Conservation (phyloP, 1,139 yeast species). For the Debaryomyces psychrophilus region DNA sequence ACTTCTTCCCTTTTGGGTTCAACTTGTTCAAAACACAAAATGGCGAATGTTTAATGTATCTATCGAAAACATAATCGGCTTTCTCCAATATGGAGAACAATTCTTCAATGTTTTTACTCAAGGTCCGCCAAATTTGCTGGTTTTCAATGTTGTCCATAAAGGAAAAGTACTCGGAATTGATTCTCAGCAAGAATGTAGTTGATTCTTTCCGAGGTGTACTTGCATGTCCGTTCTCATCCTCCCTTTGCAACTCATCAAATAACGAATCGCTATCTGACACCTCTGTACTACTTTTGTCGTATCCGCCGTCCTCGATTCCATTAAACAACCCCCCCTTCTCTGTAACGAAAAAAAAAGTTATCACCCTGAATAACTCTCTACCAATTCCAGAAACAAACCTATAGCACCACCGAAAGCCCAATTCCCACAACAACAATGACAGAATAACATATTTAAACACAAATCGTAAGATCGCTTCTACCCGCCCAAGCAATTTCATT, state of each 20-base stretch:
- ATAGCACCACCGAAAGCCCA: conserved; percentile 9
- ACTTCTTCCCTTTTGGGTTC: conserved; percentile 8
- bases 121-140: not conserved
- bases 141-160: not conserved
- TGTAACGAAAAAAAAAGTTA: not conserved
- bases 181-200: not conserved
- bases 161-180: not conserved
- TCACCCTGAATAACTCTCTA: not conserved
- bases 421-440: conserved; percentile 10
- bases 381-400: not conserved
- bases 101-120: conserved; percentile 1
- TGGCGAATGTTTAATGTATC: conserved; percentile 26
- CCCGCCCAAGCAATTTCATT: not conserved
- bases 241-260: not conserved
- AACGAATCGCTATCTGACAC: not conserved
- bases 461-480: not conserved
- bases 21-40: conserved; percentile 19
- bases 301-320: not conserved
- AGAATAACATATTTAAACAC: conserved; percentile 7
- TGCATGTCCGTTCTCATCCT: not conserved
- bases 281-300: not conserved
- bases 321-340: conserved; percentile 1
- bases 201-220: not conserved
- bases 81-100: conserved; percentile 8
- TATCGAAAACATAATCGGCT: conserved; percentile 25